Conservation (phyloP, 768 basidiomycete species). For the Mycena olivaceomarginata region DNA sequence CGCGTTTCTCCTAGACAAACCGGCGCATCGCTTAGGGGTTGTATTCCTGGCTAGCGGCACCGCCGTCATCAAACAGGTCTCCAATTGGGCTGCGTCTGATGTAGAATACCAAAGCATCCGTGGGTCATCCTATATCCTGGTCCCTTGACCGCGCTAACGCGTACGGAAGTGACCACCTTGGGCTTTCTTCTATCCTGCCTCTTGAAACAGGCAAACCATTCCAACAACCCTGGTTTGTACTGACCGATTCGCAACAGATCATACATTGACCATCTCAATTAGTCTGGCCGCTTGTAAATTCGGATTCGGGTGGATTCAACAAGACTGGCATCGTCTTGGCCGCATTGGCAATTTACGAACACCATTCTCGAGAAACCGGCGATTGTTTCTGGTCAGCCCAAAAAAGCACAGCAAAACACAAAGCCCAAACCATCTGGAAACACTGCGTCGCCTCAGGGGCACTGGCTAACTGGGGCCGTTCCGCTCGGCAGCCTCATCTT, state of each 20-base stretch:
- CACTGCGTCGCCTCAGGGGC: slow-evolving; percentile 32
- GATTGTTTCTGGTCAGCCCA: slow-evolving; percentile 13
- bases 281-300: slow-evolving; percentile 90
- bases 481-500: slow-evolving; percentile 84
- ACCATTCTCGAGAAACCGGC: slow-evolving; percentile 64
- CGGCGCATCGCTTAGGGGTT: slow-evolving; percentile 71
- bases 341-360: slow-evolving; percentile 74
- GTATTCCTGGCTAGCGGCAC: slow-evolving; percentile 74
- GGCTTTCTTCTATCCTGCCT: slow-evolving; percentile 82
- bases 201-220: slow-evolving; percentile 86
- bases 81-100: slow-evolving; percentile 70
- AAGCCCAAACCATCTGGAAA: slow-evolving; percentile 9
- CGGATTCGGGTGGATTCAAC: slow-evolving; percentile 81
- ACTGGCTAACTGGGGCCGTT: slow-evolving; percentile 62
- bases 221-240: slow-evolving; percentile 84
- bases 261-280: slow-evolving; percentile 21
- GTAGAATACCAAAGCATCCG: slow-evolving; percentile 69
- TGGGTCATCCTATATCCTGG: slow-evolving; percentile 53
- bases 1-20: slow-evolving; percentile 71
- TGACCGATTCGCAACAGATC: not conserved
- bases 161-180: slow-evolving; percentile 72
- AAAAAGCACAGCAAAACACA: not conserved
- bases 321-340: slow-evolving; percentile 78
- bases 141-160: not conserved
- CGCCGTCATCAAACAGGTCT: slow-evolving; percentile 68